Evolutionary conservation across 179 eudicot genomes (phyloP).

Genomic region (Drosera spatulata): DNA sequence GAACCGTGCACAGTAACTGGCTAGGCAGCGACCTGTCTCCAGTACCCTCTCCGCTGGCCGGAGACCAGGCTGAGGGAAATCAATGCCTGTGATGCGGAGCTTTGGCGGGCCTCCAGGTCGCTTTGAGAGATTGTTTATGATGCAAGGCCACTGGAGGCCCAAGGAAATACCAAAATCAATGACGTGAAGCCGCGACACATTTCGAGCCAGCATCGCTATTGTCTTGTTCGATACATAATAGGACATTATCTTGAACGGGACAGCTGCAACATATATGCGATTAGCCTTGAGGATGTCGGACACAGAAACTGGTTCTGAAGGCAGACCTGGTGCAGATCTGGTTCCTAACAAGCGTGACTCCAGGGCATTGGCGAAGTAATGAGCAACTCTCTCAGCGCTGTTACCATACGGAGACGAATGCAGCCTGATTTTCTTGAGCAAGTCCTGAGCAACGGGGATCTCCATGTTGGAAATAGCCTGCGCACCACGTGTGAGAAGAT

Average conservation of each 20-base stretch:
- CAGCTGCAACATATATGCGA: conserved; percentile 35
- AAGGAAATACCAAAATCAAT: conserved; percentile 60
- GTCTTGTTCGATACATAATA: conserved; percentile 44
- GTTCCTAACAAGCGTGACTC: conserved; percentile 73
- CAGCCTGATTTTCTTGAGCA: conserved; percentile 39
- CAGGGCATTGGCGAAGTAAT: conserved; percentile 55
- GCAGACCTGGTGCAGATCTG: conserved; percentile 28
- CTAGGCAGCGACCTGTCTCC: conserved; percentile 54
- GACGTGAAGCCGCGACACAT: conserved; percentile 41
- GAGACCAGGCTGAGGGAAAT: conserved; percentile 57
- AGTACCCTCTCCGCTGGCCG: conserved; percentile 49
- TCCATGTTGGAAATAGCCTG: conserved; percentile 51
- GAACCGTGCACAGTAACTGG: conserved; percentile 43
- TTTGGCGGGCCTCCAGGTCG: conserved; percentile 55
- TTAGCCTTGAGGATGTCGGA: conserved; percentile 45
- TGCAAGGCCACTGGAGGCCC: conserved; percentile 71
- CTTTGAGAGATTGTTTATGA: conserved; percentile 37
- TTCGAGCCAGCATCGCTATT: conserved; percentile 25
- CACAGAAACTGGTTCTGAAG: conserved; percentile 27
- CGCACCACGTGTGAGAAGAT: conserved; percentile 50
- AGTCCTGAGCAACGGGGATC: conserved; percentile 30
- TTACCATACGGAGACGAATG: conserved; percentile 52
- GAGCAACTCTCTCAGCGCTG: conserved; percentile 50
- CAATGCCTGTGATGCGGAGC: conserved; percentile 63
- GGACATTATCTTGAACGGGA: conserved; percentile 55